Conservation (phyloP, 768 basidiomycete species). For the Agaricus sinodeliciosus region DNA sequence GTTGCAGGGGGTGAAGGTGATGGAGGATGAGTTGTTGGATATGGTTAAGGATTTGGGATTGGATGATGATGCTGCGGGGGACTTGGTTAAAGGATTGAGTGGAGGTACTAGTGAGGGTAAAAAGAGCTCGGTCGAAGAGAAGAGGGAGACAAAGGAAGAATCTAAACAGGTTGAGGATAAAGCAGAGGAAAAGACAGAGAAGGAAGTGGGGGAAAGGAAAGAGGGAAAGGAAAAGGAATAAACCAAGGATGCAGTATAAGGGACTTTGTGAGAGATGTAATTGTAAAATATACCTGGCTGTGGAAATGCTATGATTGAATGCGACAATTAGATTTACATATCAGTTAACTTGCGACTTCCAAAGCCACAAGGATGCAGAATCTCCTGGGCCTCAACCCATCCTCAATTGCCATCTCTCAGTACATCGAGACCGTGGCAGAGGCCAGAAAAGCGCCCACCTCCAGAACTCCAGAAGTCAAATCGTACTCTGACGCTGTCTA, state of each 20-base stretch:
- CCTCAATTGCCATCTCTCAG: constrained; percentile 33
- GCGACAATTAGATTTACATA: no score
- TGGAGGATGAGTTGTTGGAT: constrained; percentile 65
- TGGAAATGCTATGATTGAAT: no score
- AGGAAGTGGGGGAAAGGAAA: background rate
- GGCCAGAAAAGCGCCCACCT: constrained; percentile 11
- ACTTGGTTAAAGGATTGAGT: constrained; percentile 61
- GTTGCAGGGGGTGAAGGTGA: constrained; percentile 70
- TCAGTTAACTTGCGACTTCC: no score
- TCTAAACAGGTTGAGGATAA: constrained; percentile 2
- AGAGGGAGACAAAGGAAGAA: constrained; percentile 10
- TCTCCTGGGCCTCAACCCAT: constrained; percentile 49
- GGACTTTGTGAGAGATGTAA: background rate
- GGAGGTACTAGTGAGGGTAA: constrained; percentile 12
- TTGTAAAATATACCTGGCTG: background rate
- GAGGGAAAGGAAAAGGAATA: background rate
- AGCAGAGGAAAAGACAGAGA: constrained; percentile 8
- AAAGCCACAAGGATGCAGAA: constrained; percentile 13
- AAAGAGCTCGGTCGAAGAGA: constrained; percentile 4
- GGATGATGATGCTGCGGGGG: constrained; percentile 68
- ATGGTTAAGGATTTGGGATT: constrained; percentile 73
- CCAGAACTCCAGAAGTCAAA: constrained; percentile 56
- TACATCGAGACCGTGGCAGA: constrained; percentile 35
- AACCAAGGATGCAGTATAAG: background rate
- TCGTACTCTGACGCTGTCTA: constrained; percentile 80